phyloP scores from a whole-genome alignment of 208 protist genomes.

The Trypanosoma scelopori region DNA sequence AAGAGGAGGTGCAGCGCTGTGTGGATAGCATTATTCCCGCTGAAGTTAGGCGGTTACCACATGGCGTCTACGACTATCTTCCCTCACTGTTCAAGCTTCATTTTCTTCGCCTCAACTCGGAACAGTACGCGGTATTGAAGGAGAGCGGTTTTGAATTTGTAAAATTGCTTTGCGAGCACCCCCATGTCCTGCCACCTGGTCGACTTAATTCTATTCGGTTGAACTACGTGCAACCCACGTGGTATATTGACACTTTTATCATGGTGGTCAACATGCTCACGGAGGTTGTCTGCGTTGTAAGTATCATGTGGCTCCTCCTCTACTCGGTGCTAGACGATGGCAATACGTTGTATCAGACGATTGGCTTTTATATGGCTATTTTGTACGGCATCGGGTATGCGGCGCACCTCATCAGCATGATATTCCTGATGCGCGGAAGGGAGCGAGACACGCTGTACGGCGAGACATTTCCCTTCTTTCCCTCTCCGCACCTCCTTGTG shows the following conservation, averaged over 20 bases:
- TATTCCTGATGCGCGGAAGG: conserved; percentile 55
- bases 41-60: conserved; percentile 36
- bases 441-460: conserved; percentile 48
- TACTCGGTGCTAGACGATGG: conserved; percentile 38
- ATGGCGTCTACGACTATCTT: conserved; percentile 69
- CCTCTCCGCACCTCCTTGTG: conserved; percentile 62
- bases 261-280: conserved; percentile 43
- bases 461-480: conserved; percentile 31
- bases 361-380: conserved; percentile 67
- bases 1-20: conserved; percentile 57
- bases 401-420: conserved; percentile 57
- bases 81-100: conserved; percentile 52
- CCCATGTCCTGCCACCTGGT: conserved; percentile 54
- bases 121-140: conserved; percentile 61
- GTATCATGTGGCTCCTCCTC: conserved; percentile 39
- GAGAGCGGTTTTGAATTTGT: conserved; percentile 83
- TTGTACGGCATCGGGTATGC: conserved; percentile 69
- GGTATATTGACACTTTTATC: conserved; percentile 40
- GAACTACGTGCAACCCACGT: conserved; percentile 43
- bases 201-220: conserved; percentile 40
- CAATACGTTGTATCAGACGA: conserved; percentile 29
- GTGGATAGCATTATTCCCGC: conserved; percentile 52
- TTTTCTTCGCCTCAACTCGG: conserved; percentile 57
- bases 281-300: conserved; percentile 34
- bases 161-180: conserved; percentile 57